Conservation (phyloP, 768 basidiomycete species). For the Tricholoma terreum region DNA sequence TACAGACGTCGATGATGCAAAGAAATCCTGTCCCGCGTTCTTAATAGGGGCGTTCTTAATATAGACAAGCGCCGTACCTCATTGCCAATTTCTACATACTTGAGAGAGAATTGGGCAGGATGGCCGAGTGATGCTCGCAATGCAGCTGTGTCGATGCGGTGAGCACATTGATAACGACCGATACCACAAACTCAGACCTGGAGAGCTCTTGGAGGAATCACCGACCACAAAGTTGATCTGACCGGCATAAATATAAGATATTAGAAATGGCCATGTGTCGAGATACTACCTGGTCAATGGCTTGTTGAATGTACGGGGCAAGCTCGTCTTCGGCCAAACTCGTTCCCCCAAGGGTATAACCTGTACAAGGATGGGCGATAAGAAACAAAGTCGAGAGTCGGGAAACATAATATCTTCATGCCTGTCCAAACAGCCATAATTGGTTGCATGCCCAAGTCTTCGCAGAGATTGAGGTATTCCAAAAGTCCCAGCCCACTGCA, state of each 20-base stretch:
- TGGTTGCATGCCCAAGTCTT: slow-evolving; percentile 53
- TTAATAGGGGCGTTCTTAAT: neutral
- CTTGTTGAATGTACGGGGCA: slow-evolving; percentile 51
- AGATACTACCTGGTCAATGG: slow-evolving; percentile 41
- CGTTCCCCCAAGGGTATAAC: slow-evolving; percentile 47
- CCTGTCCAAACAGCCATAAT: slow-evolving; percentile 65
- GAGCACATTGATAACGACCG: neutral
- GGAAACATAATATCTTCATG: slow-evolving; percentile 8
- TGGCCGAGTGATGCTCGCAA: slow-evolving; percentile 55
- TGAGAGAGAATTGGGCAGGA: slow-evolving; percentile 48
- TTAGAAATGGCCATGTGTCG: neutral
- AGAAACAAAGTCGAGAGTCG: neutral
- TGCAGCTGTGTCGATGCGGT: slow-evolving; percentile 20
- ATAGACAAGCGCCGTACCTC: neutral
- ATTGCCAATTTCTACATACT: slow-evolving; percentile 56
- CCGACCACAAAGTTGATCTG: slow-evolving; percentile 61
- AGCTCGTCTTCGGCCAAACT: slow-evolving; percentile 42
- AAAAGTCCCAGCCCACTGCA: slow-evolving; percentile 28
- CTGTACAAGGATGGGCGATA: slow-evolving; percentile 19
- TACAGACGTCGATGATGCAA: slow-evolving; percentile 19
- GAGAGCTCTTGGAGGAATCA: slow-evolving; percentile 34
- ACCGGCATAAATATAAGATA: neutral
- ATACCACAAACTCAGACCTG: slow-evolving; percentile 20
- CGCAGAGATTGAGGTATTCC: slow-evolving; percentile 45
- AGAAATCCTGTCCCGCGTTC: slow-evolving; percentile 15